Evolutionary conservation across 345 rosid species (phyloP).

Genomic region (Arabidopsis suecica): DNA sequence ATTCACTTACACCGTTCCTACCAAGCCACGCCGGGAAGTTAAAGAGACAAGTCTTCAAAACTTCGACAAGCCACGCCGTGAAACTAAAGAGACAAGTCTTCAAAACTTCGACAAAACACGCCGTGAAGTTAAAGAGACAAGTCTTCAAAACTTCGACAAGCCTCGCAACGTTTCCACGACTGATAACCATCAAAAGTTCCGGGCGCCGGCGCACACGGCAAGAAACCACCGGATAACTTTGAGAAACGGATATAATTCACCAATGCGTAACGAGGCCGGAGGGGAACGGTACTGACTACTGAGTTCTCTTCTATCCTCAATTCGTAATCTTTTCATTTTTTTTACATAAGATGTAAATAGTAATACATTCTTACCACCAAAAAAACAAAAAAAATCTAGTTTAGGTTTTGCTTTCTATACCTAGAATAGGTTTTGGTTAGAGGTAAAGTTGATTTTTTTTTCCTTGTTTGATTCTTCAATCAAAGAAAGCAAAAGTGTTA

Average conservation of each 20-base stretch:
- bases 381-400: slow-evolving; percentile 4
- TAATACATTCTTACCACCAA: neutral
- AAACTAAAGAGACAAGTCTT: slow-evolving; percentile 43
- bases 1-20: slow-evolving; percentile 64
- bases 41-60: neutral
- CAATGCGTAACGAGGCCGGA: slow-evolving; percentile 47
- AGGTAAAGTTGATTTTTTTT: slow-evolving; percentile 13
- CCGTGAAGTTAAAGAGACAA: slow-evolving; percentile 38
- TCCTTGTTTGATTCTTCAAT: slow-evolving; percentile 23
- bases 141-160: slow-evolving; percentile 33
- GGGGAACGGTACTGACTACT: slow-evolving; percentile 42
- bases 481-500: slow-evolving; percentile 13
- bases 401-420: neutral
- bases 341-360: slow-evolving; percentile 24
- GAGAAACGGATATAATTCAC: slow-evolving; percentile 49
- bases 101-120: slow-evolving; percentile 24
- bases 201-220: slow-evolving; percentile 42
- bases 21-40: slow-evolving; percentile 40
- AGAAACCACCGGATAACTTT: slow-evolving; percentile 37
- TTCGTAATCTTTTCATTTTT: neutral
- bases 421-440: slow-evolving; percentile 24
- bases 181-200: slow-evolving; percentile 43
- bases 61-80: neutral
- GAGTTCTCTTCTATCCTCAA: neutral
- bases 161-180: slow-evolving; percentile 12